Evolutionary conservation across 2,329 filamentous ascomycete species (phyloP).

Genomic region (Colletotrichum eremochloae): DNA sequence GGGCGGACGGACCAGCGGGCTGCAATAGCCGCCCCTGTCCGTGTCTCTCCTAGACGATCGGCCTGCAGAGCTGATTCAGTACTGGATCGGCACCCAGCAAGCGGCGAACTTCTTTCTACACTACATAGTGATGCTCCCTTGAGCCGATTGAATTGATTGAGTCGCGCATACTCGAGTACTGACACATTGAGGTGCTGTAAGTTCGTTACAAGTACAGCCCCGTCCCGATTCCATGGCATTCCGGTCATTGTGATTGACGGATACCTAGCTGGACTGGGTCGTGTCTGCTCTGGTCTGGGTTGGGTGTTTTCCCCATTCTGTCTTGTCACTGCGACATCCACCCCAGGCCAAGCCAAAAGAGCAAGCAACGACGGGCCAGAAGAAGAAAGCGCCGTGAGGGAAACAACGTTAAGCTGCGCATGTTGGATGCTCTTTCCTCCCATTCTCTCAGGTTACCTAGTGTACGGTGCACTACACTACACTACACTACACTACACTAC

Average conservation of each 20-base stretch:
- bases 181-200: background rate
- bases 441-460: background rate
- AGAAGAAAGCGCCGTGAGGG: constrained; percentile 16
- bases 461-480: too few relatives aligned
- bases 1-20: constrained; percentile 31
- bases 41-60: constrained; percentile 22
- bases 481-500: too few relatives aligned
- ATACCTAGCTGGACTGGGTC: background rate
- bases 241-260: constrained; percentile 3
- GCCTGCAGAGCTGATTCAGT: background rate
- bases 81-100: background rate
- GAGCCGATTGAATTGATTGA: background rate
- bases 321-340: background rate
- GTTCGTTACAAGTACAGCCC: background rate
- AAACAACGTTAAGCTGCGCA: constrained; percentile 30
- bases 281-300: background rate
- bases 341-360: background rate
- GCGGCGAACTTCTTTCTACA: too few relatives aligned
- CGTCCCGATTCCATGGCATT: constrained; percentile 3
- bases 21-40: constrained; percentile 32
- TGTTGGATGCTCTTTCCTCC: background rate
- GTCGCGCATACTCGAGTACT: too few relatives aligned
- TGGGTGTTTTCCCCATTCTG: constrained; percentile 7
- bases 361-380: background rate
- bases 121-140: background rate